Evolutionary conservation across 371 early-diverging fungal genomes (phyloP).

Genomic region (Syncephalis plumigaleata): DNA sequence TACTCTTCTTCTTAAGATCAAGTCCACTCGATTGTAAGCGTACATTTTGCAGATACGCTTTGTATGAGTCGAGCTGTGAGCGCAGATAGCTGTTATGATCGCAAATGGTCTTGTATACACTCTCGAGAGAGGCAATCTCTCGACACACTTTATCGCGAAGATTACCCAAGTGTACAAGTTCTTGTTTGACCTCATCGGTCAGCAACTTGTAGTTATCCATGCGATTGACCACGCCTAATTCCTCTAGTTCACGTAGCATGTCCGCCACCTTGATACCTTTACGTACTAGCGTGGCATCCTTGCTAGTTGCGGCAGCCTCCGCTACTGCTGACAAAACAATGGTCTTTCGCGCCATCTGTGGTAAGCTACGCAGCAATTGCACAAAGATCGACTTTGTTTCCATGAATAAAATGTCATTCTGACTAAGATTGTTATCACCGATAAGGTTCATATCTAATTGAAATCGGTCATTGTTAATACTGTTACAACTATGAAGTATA

Average conservation of each 20-base stretch:
- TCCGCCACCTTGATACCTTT: constrained; percentile 88
- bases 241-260: constrained; percentile 74
- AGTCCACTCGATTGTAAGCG: constrained; percentile 52
- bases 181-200: constrained; percentile 74
- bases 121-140: constrained; percentile 56
- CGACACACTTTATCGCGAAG: constrained; percentile 67
- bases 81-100: constrained; percentile 86
- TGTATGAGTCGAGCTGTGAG: constrained; percentile 82
- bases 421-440: constrained; percentile 64
- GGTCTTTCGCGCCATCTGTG: constrained; percentile 28
- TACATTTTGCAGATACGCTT: constrained; percentile 87
- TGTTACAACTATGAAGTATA: neutral
- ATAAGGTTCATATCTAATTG: constrained; percentile 20
- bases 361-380: constrained; percentile 73
- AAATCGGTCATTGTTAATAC: neutral
- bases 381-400: constrained; percentile 88
- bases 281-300: constrained; percentile 67
- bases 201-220: constrained; percentile 62
- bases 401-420: constrained; percentile 85
- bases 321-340: constrained; percentile 50
- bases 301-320: constrained; percentile 69
- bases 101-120: constrained; percentile 78
- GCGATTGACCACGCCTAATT: constrained; percentile 50
- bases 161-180: constrained; percentile 77
- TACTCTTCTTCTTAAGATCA: constrained; percentile 24